phyloP scores from a whole-genome alignment of 441 rosid species.

The Raphanus hybrid region DNA sequence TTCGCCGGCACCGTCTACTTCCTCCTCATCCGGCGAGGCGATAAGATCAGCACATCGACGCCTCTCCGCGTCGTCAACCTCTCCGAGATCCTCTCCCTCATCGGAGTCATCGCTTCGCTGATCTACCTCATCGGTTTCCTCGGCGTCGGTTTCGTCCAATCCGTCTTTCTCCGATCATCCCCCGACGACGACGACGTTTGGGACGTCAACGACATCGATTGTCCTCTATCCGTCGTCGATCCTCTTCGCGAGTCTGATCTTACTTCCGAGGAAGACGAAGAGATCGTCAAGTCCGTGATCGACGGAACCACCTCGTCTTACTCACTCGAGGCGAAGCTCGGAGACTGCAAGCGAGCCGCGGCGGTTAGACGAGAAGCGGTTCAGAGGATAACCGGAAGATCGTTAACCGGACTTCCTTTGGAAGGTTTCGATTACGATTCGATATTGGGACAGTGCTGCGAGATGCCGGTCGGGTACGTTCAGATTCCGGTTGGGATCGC shows the following conservation, averaged over 20 bases:
- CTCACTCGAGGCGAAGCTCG: constrained; percentile 53
- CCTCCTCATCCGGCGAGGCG: constrained; percentile 57
- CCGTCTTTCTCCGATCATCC: constrained; percentile 47
- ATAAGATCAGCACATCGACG: constrained; percentile 55
- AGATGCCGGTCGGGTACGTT: constrained; percentile 63
- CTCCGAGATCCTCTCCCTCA: constrained; percentile 51
- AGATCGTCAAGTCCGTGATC: constrained; percentile 49
- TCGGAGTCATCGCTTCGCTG: constrained; percentile 50
- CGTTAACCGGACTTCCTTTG: constrained; percentile 52
- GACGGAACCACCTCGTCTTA: constrained; percentile 50
- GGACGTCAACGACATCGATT: constrained; percentile 25
- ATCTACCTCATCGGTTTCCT: constrained; percentile 58
- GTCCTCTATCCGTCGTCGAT: constrained; percentile 15
- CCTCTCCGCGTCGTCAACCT: constrained; percentile 54
- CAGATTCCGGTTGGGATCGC: constrained; percentile 70
- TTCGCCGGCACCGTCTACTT: constrained; percentile 55
- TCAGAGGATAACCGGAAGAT: constrained; percentile 56
- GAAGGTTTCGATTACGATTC: constrained; percentile 57
- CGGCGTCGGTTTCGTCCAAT: constrained; percentile 56
- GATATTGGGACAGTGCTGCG: constrained; percentile 66
- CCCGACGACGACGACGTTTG: constrained; percentile 47
- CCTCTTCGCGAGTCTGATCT: constrained; percentile 21
- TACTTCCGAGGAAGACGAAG: constrained; percentile 50
- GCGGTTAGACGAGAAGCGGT: constrained; percentile 54
- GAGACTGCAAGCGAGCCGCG: constrained; percentile 59